Percentiles rank a stretch among this genome's conserved stretches.
Evolutionary conservation across 441 rosid species (phyloP).

Genomic region (Adansonia gregorii): DNA sequence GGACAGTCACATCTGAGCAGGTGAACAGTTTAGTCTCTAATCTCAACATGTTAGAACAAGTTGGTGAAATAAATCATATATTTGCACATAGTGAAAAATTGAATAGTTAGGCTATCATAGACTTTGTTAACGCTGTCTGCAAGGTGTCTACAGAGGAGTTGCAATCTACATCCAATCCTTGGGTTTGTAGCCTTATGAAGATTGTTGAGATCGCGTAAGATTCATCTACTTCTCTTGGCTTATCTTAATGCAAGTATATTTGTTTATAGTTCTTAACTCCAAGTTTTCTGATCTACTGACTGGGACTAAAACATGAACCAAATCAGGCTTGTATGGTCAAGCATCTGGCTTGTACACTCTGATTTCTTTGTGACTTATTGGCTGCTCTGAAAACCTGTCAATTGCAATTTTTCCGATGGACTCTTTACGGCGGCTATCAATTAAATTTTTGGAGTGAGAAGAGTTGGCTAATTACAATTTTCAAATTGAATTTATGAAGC

Average conservation of each 20-base stretch:
- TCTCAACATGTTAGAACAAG: constrained; percentile 95
- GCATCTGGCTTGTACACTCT: constrained; percentile 97
- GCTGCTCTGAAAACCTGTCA: constrained; percentile 97
- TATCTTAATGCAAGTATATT: constrained; percentile 21
- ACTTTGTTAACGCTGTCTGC: constrained; percentile 99
- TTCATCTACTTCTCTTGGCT: constrained; percentile 24
- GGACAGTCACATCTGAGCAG: constrained; percentile 81
- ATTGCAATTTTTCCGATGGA: constrained; percentile 99
- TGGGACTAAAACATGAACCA: constrained; percentile 99
- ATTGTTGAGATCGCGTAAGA: constrained; percentile 99
- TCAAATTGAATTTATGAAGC: constrained; percentile 99
- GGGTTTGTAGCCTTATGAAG: constrained; percentile 99
- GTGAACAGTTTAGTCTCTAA: constrained; percentile 88
- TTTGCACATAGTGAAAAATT: constrained; percentile 92
- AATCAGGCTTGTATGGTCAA: constrained; percentile 99
- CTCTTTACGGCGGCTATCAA: constrained; percentile 93
- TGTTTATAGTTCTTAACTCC: constrained; percentile 30
- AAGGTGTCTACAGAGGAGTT: constrained; percentile 98
- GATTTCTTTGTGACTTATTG: constrained; percentile 94
- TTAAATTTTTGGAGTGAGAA: constrained; percentile 96
- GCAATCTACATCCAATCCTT: constrained; percentile 93
- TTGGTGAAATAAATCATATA: constrained; percentile 98
- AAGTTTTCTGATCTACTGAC: constrained; percentile 35
- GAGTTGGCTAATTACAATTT: constrained; percentile 98
- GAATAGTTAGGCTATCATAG: constrained; percentile 97